phyloP scores from a whole-genome alignment of 352 stramenopile genomes.

The Globisporangium alternatum region DNA sequence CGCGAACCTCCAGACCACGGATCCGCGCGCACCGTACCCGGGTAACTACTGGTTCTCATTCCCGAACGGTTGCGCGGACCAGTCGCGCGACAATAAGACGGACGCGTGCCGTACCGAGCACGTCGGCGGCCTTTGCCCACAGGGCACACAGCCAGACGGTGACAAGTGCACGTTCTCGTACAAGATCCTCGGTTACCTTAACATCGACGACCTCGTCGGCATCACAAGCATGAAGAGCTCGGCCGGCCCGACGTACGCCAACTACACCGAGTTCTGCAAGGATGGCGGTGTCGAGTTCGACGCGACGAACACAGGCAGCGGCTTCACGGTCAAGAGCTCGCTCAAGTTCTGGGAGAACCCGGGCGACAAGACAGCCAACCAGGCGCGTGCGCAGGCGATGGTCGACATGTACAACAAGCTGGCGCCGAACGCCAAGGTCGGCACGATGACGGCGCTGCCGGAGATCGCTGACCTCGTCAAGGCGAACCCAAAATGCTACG shows the following conservation, averaged over 20 bases:
- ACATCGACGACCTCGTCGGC: conserved; percentile 56
- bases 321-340: conserved; percentile 36
- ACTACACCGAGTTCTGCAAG: conserved; percentile 52
- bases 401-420: conserved; percentile 59
- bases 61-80: conserved; percentile 49
- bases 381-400: conserved; percentile 34
- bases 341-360: conserved; percentile 67
- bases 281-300: conserved; percentile 43
- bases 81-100: conserved; percentile 47
- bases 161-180: conserved; percentile 55
- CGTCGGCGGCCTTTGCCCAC: conserved; percentile 36
- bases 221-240: conserved; percentile 42
- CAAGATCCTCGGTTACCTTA: conserved; percentile 54
- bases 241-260: conserved; percentile 20
- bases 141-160: conserved; percentile 42
- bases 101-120: conserved; percentile 35
- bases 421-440: conserved; percentile 22
- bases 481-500: conserved; percentile 62
- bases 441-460: conserved; percentile 48
- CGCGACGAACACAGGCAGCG: conserved; percentile 34
- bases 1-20: conserved; percentile 33
- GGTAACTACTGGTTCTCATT: conserved; percentile 74
- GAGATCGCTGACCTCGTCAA: conserved; percentile 30
- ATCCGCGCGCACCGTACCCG: conserved; percentile 56
- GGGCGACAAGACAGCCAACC: conserved; percentile 40